Conservation (phyloP, 2,329 filamentous ascomycete species). For the Mycocentrospora acerina region DNA sequence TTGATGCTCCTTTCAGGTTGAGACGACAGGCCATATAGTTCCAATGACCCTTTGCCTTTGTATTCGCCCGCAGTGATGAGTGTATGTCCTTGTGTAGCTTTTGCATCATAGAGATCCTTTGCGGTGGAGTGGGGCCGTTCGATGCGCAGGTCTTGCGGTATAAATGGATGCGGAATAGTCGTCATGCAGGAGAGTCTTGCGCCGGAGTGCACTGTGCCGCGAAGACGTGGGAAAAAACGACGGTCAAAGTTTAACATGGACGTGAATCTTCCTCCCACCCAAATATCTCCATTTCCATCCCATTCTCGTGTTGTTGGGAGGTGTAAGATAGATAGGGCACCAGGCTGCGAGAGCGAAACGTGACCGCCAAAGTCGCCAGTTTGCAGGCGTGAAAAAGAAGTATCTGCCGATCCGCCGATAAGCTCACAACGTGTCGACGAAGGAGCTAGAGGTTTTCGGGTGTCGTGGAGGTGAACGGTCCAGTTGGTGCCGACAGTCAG, state of each 20-base stretch:
- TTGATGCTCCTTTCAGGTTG: conserved; percentile 31
- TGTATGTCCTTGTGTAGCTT: conserved; percentile 60
- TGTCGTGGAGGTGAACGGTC: conserved; percentile 81
- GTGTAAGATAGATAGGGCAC: conserved; percentile 80
- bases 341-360: conserved; percentile 75
- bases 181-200: conserved; percentile 74
- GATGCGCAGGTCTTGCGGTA: conserved; percentile 63
- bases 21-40: conserved; percentile 71
- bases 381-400: conserved; percentile 47
- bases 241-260: conserved; percentile 88
- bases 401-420: conserved; percentile 21
- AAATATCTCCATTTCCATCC: conserved; percentile 74
- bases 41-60: conserved; percentile 85
- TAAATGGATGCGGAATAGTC: conserved; percentile 67
- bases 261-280: conserved; percentile 85
- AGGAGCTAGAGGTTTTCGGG: conserved; percentile 49
- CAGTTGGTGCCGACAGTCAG: conserved; percentile 81
- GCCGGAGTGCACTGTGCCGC: conserved; percentile 80
- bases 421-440: conserved; percentile 30
- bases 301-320: conserved; percentile 60
- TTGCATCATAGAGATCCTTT: conserved; percentile 57
- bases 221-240: conserved; percentile 76
- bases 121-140: conserved; percentile 56
- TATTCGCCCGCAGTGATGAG: conserved; percentile 86
- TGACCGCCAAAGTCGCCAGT: conserved; percentile 58